Base-by-base conservation (phyloP, 352 stramenopile species). In the Pythium dissotocum region DNA sequence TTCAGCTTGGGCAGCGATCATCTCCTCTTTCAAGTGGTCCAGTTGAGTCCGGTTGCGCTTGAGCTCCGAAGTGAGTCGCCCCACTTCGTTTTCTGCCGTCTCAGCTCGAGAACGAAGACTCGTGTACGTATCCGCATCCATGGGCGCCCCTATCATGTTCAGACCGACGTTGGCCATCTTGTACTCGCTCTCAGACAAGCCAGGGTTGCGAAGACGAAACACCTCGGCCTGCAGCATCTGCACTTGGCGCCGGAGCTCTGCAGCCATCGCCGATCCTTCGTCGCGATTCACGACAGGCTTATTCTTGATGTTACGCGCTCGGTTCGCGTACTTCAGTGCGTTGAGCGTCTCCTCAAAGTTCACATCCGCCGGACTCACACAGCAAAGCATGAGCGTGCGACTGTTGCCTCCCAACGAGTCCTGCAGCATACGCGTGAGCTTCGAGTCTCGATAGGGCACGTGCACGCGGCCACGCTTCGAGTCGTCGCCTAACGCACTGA, bases 401-500 rank as follows among this genome's bases (percentile, higher is more conserved):
- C 87, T 97, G 69, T 98, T 98, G 21, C 93, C 93, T 63, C 94
- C 94, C 4, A 98, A 71, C 4, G 79, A 94, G 65, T 98, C 94
- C 66, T 98, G 94, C 16, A 98, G 77, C 83, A 98, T 93, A 18
- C 93, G 85, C 36, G 95, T 98, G 36, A 98, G 79, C 75, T 98
- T 98, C 6, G 90, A 98, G 74, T 98, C 94, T 38, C 95, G 90
- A 63, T 98, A 98, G 4, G 94, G 95, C 6, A 98, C 88, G 66
- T 98, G 96, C 6, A 97, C 88, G 73, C 87, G 80, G 78, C 94
- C 85, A 80, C 94, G 72, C 64, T 96, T 96, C 54, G 90, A 91
- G 51, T 96, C 85, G 51, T 98, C 93, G 21, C 93, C 95, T 8
- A 99, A 77, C 9, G 96, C 95, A 68, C 97, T 98, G 66, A 99